Evolutionary conservation across 1,284 basidiomycete genomes (phyloP).

Genomic region (Boletellus deceptivus): DNA sequence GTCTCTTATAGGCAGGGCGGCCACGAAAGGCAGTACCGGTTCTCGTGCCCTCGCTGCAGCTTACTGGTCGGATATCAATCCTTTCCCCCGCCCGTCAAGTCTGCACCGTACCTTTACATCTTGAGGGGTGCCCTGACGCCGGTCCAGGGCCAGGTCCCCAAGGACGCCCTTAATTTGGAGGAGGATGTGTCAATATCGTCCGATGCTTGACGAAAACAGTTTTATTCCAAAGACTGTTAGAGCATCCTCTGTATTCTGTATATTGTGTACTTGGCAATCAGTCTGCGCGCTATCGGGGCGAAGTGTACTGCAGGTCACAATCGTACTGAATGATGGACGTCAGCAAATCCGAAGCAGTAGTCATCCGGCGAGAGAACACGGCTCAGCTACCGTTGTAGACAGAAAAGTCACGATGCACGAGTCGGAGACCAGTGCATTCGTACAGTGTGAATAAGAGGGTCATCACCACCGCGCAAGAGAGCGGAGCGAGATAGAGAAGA

Average conservation of each 20-base stretch:
- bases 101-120: conserved; percentile 71
- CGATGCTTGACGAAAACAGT: conserved; percentile 4
- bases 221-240: too few relatives aligned
- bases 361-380: conserved; percentile 3
- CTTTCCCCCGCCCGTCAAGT: conserved; percentile 67
- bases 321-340: conserved; percentile 4
- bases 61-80: conserved; percentile 74
- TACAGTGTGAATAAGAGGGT: conserved; percentile 50
- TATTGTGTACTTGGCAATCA: not conserved
- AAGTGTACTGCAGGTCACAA: not conserved
- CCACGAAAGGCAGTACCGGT: conserved; percentile 73
- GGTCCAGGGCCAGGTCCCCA: conserved; percentile 73
- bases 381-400: conserved; percentile 68
- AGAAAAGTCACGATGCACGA: conserved; percentile 38
- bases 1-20: conserved; percentile 48
- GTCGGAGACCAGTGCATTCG: conserved; percentile 38
- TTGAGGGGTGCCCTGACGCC: conserved; percentile 72
- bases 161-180: conserved; percentile 72
- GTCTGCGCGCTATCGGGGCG: not conserved
- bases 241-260: too few relatives aligned
- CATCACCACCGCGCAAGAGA: conserved; percentile 47
- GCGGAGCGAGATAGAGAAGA: conserved; percentile 22
- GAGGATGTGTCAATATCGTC: conserved; percentile 17
- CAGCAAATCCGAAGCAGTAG: conserved; percentile 5
- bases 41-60: conserved; percentile 72